phyloP scores from a whole-genome alignment of 257 asterid species.

The Fraxinus americana region DNA sequence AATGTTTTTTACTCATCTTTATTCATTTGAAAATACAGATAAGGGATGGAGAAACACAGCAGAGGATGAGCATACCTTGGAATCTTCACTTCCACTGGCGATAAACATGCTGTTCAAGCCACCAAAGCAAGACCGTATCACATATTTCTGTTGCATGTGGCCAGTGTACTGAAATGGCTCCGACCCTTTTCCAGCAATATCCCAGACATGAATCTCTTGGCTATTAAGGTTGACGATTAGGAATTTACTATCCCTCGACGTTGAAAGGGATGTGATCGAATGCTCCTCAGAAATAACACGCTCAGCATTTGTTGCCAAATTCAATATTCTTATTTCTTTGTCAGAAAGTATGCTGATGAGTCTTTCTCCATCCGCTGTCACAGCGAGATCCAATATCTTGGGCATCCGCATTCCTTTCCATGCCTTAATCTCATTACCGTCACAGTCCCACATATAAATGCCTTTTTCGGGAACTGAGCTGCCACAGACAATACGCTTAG shows the following conservation, averaged over 20 bases:
- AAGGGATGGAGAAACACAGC: conserved; percentile 9
- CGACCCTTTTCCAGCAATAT: conserved; percentile 48
- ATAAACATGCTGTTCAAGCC: conserved; percentile 72
- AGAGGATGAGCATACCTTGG: conserved; percentile 56
- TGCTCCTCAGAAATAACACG: conserved; percentile 74
- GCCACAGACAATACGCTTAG: conserved; percentile 87
- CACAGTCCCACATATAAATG: conserved; percentile 90
- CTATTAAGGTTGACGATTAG: conserved; percentile 87
- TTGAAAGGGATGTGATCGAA: conserved; percentile 77
- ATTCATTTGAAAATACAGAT: background rate
- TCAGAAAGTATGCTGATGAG: conserved; percentile 80
- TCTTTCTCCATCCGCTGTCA: conserved; percentile 83
- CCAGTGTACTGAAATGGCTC: conserved; percentile 67
- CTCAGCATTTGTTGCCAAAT: conserved; percentile 60
- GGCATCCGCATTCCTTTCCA: conserved; percentile 98
- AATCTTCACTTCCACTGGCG: conserved; percentile 96
- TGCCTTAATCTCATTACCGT: conserved; percentile 78
- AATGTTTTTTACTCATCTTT: background rate
- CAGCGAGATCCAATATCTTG: conserved; percentile 80
- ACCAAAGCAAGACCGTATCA: conserved; percentile 96
- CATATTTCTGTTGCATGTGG: conserved; percentile 78
- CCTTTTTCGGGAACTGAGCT: conserved; percentile 88
- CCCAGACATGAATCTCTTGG: conserved; percentile 97
- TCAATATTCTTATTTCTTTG: conserved; percentile 75
- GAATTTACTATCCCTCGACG: conserved; percentile 72